Evolutionary conservation across 2,329 filamentous ascomycete species (phyloP).

Genomic region (Epicoccum nigrum): DNA sequence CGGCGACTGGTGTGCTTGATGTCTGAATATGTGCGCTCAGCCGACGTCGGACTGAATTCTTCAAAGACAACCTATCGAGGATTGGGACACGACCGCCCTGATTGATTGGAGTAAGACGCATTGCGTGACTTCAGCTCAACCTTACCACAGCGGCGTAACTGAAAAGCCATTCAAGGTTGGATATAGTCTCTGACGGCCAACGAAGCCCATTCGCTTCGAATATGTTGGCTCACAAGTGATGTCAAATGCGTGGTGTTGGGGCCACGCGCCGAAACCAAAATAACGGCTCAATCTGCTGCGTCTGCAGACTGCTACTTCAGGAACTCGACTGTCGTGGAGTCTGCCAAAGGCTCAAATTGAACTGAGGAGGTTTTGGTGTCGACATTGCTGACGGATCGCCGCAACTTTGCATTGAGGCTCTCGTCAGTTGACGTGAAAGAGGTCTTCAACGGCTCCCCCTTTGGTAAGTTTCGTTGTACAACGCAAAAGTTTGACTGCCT

Average conservation of each 20-base stretch:
- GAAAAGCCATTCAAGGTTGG: constrained; percentile 17
- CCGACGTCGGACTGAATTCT: constrained; percentile 21
- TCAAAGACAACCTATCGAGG: constrained; percentile 18
- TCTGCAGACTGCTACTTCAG: constrained; percentile 22
- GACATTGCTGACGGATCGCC: constrained; percentile 47
- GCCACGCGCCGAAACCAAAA: constrained; percentile 34
- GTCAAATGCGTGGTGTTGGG: constrained; percentile 50
- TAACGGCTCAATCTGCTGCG: neutral
- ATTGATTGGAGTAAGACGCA: neutral
- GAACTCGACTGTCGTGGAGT: constrained; percentile 30
- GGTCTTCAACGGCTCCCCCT: constrained; percentile 21
- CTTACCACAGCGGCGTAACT: constrained; percentile 20
- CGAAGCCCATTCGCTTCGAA: constrained; percentile 26
- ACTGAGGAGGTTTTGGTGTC: constrained; percentile 51
- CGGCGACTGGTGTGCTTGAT: constrained; percentile 15
- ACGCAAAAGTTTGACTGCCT: constrained; percentile 36
- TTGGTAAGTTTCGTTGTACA: constrained; percentile 30
- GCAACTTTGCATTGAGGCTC: constrained; percentile 40
- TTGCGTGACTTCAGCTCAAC: no score
- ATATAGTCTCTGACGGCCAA: constrained; percentile 21
- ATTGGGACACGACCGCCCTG: constrained; percentile 21
- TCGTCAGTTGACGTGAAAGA: constrained; percentile 52
- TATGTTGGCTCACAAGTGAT: constrained; percentile 42
- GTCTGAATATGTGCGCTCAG: constrained; percentile 13
- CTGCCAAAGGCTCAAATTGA: constrained; percentile 29